A percentile compares a stretch with the other conserved stretches of the same genome.
Conservation (phyloP, 805 yeast species). For the Spathaspora boniae region DNA sequence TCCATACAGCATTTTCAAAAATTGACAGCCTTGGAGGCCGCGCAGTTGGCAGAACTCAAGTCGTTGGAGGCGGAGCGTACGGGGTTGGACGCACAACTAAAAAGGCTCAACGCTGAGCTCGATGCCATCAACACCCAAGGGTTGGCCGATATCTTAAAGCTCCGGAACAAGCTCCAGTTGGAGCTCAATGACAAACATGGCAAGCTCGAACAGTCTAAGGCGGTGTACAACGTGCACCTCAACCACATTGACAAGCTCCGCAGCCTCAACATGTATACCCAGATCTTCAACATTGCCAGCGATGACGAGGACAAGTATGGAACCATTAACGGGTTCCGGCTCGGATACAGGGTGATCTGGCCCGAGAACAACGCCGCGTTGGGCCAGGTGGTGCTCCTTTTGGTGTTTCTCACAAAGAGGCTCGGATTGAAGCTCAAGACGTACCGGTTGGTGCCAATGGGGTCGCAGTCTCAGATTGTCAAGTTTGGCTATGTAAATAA, state of each 20-base stretch:
- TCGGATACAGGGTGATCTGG: constrained; percentile 85
- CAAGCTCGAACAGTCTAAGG: constrained; percentile 60
- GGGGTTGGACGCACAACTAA: constrained; percentile 48
- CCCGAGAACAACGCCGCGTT: constrained; percentile 87
- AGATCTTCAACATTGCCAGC: constrained; percentile 77
- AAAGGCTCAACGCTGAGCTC: constrained; percentile 38
- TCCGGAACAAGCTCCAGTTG: constrained; percentile 55
- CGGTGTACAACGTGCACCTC: constrained; percentile 58
- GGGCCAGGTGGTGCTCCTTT: constrained; percentile 73
- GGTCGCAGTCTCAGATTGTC: constrained; percentile 76
- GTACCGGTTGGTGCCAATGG: constrained; percentile 74
- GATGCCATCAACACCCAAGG: constrained; percentile 33
- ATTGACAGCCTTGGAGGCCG: constrained; percentile 38
- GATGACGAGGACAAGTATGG: constrained; percentile 61
- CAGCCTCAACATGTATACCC: constrained; percentile 76
- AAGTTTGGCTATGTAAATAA: constrained; percentile 28
- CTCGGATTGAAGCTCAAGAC: constrained; percentile 53
- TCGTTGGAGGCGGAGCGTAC: constrained; percentile 40
- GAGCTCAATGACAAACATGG: constrained; percentile 48
- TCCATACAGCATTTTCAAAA: constrained; percentile 44
- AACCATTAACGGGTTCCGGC: constrained; percentile 76
- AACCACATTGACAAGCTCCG: constrained; percentile 69
- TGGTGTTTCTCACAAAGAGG: constrained; percentile 60
- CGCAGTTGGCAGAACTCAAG: constrained; percentile 28
- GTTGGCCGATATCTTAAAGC: constrained; percentile 43